Evolutionary conservation across 2,329 filamentous ascomycete genomes (phyloP), one percentile per base, ranked within the genome.

Genomic region (Apiospora marii): DNA sequence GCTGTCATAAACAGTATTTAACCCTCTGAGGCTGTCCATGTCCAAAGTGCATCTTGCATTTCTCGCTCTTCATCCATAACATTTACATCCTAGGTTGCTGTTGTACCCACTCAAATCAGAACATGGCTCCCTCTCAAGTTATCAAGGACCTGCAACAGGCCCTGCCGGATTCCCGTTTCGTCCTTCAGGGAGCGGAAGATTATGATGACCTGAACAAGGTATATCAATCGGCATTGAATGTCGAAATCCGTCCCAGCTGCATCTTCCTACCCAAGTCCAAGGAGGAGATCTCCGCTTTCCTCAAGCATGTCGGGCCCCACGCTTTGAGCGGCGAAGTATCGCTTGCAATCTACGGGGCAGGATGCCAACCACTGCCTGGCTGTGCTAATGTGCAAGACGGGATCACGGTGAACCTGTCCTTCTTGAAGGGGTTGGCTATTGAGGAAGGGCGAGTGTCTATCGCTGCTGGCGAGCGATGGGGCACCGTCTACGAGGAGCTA

Each of bases 351-450:
- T 44, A 49, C 6, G 72, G 72, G 12, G 72, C 49, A 13, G 72
- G 72, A 1, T 68, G 68, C 19, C 70, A 70, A 53, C 70, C 72
- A 4, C 34, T n/a, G 4, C 71, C 58, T 49, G 67, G 53, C 27
- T 74, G 70, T 69, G 53, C 71, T 4, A 76, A 75, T 37, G 73
- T 76, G 24, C 16, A 74, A 7, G 58, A 72, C 34, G 73, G 75
- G 16, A 75, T 76, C 61, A 75, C 75, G 4, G 16, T 75, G 5
- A 37, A 74, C 68, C 44, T 75, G 49, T 3, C 61, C 19, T 51
- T 61, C 8, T 14, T 75, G 27, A 73, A 69, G 22, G 73, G 72
- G 3, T 67, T 76, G 43, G 44, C 67, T 2, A 14, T 72, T 19
- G 51, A 72, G 12, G 68, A 73, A 4, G 72, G 69, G 1, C 2